A percentile compares a stretch with the other conserved stretches of the same genome.
Conservation (phyloP, 805 yeast species). For the Cephaloascus albidus region DNA sequence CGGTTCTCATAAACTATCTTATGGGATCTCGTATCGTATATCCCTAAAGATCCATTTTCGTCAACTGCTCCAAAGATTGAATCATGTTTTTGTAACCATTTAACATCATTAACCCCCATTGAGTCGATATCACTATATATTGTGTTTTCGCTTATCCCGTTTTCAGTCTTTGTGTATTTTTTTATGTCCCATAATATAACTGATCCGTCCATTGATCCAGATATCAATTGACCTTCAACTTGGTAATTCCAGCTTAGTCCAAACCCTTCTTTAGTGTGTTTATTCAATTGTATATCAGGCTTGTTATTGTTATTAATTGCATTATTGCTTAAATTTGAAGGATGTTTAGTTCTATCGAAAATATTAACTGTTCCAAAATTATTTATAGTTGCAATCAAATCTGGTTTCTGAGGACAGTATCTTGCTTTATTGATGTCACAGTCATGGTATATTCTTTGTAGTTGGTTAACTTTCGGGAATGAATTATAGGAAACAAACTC, state of each 20-base stretch:
- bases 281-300: conserved; percentile 30
- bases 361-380: conserved; percentile 56
- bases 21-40: conserved; percentile 44
- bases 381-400: conserved; percentile 63
- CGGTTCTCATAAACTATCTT: conserved; percentile 3
- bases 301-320: conserved; percentile 22
- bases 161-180: conserved; percentile 9
- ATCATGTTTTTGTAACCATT: conserved; percentile 59
- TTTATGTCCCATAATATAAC: conserved; percentile 63
- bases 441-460: conserved; percentile 55
- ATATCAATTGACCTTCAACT: conserved; percentile 47
- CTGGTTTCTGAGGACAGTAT: conserved; percentile 81
- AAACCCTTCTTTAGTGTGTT: conserved; percentile 45
- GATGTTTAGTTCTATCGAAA: conserved; percentile 80
- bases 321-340: conserved; percentile 28
- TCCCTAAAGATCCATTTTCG: conserved; percentile 43
- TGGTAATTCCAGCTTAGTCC: conserved; percentile 70
- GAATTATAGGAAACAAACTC: conserved; percentile 21
- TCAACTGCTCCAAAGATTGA: conserved; percentile 57
- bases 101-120: conserved; percentile 59
- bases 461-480: conserved; percentile 24
- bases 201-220: conserved; percentile 57
- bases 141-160: conserved; percentile 1
- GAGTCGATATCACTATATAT: conserved; percentile 15
- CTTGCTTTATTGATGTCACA: conserved; percentile 71